Evolutionary conservation across 768 basidiomycete species (phyloP), one percentile per base, ranked within the genome.

Genomic region (Suillus hirtellus): DNA sequence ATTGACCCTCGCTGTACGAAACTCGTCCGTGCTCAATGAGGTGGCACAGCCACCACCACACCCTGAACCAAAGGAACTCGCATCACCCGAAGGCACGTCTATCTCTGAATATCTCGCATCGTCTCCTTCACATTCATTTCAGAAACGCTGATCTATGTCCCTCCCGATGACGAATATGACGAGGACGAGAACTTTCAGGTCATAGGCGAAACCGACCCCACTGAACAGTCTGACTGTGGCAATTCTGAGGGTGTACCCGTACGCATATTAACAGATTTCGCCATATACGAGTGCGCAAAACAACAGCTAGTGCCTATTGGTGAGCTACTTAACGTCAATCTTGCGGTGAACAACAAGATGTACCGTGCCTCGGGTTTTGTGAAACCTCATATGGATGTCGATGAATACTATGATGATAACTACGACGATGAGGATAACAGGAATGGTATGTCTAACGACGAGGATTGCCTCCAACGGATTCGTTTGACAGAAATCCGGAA

Each of bases 211-310:
- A 73, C 73, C 1, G 66, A 71, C 31, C 60, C 65, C 7, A 62
- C 68, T n/a, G 71, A 75, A 64, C 59, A 64, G 44, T 38, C 55
- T 49, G 60, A 65, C 67, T 56, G 67, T 53, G 77, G 73, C 46
- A 70, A 71, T 40, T 78, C 79, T 19, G 68, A 71, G 8, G 77
- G 78, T 9, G 66, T 88, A 38, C 89, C 89, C 15, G 77, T 91
- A 50, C 83, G 89, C 8, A 65, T 80, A 0, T 76, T 91, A 10
- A 73, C 77, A 0, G 75, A 86, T 63, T 90, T 89, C 67, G 69
- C 76, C 0, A 74, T 90, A 38, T 89, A 87, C 60, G 73, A 85
- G 15, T 37, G 65, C 14, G 63, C 69, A 1, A 79, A 79, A 1
- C 62, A 68, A 8, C 70, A 77, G 17, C 68, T 85, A 4, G 70